phyloP scores from a whole-genome alignment of 1,284 basidiomycete species.

The Naganishia liquefaciens region DNA sequence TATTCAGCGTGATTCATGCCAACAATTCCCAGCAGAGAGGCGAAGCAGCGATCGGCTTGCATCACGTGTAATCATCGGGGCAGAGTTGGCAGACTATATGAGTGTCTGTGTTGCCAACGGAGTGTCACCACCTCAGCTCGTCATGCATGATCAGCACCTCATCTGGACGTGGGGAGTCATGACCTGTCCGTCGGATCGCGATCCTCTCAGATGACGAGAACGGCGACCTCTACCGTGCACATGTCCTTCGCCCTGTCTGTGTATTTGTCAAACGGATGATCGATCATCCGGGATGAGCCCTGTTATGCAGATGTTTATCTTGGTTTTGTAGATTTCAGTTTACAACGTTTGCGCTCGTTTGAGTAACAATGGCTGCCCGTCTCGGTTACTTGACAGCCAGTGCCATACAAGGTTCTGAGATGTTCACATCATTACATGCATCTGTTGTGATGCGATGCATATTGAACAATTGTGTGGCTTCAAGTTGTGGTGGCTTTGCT shows the following conservation, averaged over 20 bases:
- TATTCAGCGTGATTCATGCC: background rate
- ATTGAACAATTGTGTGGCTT: no score
- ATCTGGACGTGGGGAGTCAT: background rate
- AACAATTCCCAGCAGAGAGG: background rate
- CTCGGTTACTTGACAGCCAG: background rate
- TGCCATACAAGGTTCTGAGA: no score
- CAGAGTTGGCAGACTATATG: background rate
- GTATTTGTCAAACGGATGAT: no score
- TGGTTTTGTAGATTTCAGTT: background rate
- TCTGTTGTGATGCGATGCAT: no score
- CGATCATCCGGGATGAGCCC: no score
- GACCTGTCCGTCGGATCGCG: no score
- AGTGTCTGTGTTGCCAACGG: no score
- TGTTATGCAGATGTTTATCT: slow-evolving; percentile 17
- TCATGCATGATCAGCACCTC: background rate
- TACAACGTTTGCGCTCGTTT: background rate
- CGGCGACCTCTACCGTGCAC: no score
- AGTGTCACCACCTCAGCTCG: background rate
- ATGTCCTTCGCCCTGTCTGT: no score
- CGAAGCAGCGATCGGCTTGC: background rate
- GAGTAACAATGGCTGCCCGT: background rate
- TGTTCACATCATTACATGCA: no score
- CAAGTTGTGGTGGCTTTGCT: no score
- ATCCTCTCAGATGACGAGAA: no score
- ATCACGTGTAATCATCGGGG: background rate